Evolutionary conservation across 176 grass and related monocot species (phyloP), one percentile per base, ranked within the genome.

Genomic region (Elaeis guineensis): DNA sequence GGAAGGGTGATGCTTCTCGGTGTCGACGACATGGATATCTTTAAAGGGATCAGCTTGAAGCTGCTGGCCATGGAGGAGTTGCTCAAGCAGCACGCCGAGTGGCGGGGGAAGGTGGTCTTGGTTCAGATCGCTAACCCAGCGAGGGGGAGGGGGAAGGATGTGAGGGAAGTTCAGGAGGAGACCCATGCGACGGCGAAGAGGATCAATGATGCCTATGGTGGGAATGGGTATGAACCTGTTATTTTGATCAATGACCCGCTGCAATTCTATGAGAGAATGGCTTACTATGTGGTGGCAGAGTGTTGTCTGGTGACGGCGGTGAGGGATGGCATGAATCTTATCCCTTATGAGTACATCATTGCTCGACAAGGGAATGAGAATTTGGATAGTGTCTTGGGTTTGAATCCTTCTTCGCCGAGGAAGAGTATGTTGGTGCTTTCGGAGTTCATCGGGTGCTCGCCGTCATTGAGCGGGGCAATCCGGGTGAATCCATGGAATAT

Each of bases 1-100:
- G 85, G 6, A 89, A 81, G 83, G 89, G 82, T 0, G 79, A 44
- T 98, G 32, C 78, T 98, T 62, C 75, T 98, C 4, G 94, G 94
- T 14, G 85, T 98, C 24, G 94, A 98, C 64, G 94, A 98, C 49
- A 93, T 98, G 94, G 94, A 98, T 70, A 86, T 98, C 65, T 98
- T 98, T 19, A 98, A 98, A 24, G 94, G 94, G 20, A 98, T 98
- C 58, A 89, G 92, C 80, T 50, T 98, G 51, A 98, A 98, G 73
- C 72, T 98, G 66, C 85, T 98, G 48, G 93, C 93, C 0, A 92
- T 98, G 24, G 93, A 98, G 69, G 78, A 98, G 61, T 80, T 98
- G 93, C 57, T 98, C 49, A 82, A 60, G 55, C 64, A 73, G 17
- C 93, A 98, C 59, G 76, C 87, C 59, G 88, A 98, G 76, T 98